phyloP scores from a whole-genome alignment of 768 basidiomycete genomes.

The Amylocystis lapponica region DNA sequence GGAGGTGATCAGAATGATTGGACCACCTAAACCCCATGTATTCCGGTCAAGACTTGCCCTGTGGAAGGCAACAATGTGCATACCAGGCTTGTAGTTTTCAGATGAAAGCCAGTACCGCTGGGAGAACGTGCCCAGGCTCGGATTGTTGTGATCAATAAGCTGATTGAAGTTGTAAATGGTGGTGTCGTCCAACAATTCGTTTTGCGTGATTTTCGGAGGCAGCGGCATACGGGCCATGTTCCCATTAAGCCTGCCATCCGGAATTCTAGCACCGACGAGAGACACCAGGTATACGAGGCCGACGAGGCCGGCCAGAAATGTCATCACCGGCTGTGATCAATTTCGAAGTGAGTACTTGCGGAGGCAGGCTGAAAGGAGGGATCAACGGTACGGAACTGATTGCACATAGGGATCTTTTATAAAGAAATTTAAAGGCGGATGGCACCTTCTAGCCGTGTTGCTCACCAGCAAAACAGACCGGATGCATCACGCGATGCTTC shows the following conservation, averaged over 20 bases:
- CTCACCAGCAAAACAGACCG: background rate
- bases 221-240: conserved; percentile 16
- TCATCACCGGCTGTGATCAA: background rate
- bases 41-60: no score
- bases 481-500: background rate
- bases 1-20: conserved; percentile 60
- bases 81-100: conserved; percentile 51
- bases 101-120: conserved; percentile 70
- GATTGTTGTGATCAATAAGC: conserved; percentile 46
- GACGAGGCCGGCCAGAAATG: conserved; percentile 4
- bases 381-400: background rate
- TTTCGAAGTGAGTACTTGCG: no score
- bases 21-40: conserved; percentile 36
- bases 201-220: conserved; percentile 15
- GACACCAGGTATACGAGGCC: conserved; percentile 6
- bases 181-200: conserved; percentile 16
- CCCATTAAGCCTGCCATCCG: conserved; percentile 17
- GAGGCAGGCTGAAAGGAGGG: background rate
- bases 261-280: conserved; percentile 10
- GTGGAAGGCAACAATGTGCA: background rate
- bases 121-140: conserved; percentile 67
- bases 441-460: background rate
- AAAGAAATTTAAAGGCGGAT: background rate
- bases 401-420: background rate
- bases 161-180: conserved; percentile 50